phyloP scores from a whole-genome alignment of 805 yeast species.

The Pichia phayaonensis region DNA sequence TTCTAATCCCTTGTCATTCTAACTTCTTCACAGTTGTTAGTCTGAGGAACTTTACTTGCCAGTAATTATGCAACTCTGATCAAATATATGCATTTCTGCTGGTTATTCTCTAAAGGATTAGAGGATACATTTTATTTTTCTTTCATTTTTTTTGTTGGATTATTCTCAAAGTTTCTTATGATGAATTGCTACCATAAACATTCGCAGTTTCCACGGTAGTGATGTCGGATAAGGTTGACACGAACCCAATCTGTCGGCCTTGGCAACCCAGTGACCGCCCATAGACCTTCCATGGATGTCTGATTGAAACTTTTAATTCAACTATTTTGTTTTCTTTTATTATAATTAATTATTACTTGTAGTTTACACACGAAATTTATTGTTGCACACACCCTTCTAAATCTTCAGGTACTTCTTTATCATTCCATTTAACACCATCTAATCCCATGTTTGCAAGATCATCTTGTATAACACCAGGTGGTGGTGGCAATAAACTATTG shows the following conservation, averaged over 20 bases:
- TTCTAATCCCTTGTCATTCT: conserved; percentile 24
- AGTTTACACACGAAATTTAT: not conserved
- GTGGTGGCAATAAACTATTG: conserved; percentile 76
- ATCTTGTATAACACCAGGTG: conserved; percentile 52
- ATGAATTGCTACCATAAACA: conserved; percentile 68
- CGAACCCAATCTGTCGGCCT: conserved; percentile 58
- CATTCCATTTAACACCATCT: conserved; percentile 22
- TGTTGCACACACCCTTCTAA: conserved; percentile 49
- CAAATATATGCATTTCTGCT: conserved; percentile 6
- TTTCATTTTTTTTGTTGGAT: conserved; percentile 7
- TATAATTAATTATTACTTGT: not conserved
- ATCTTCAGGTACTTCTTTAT: conserved; percentile 47
- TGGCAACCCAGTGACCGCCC: conserved; percentile 85
- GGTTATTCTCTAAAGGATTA: conserved; percentile 7
- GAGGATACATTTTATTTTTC: conserved; percentile 2
- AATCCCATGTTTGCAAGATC: conserved; percentile 38
- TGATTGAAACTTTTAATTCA: conserved; percentile 35
- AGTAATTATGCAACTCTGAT: conserved; percentile 64
- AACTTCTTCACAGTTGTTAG: conserved; percentile 24
- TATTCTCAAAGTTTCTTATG: conserved; percentile 35
- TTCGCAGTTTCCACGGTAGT: conserved; percentile 97
- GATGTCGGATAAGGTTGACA: conserved; percentile 44
- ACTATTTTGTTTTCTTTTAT: not conserved
- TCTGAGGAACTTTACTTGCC: conserved; percentile 71
- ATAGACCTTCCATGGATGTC: conserved; percentile 89